Conservation (phyloP, 768 basidiomycete species). For the Xerocomus spinulosus region DNA sequence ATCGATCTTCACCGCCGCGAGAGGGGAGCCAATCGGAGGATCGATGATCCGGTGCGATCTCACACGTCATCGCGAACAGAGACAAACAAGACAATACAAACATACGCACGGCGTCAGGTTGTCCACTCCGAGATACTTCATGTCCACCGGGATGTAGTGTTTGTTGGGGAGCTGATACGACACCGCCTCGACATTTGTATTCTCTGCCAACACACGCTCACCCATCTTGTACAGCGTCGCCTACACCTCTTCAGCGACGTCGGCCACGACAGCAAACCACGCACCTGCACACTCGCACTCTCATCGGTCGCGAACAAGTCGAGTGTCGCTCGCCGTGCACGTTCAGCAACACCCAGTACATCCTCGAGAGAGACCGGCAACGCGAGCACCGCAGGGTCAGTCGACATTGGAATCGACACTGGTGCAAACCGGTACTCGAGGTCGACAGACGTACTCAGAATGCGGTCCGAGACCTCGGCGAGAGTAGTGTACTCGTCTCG, state of each 20-base stretch:
- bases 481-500: conserved; percentile 90
- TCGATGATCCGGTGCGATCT: conserved; percentile 3
- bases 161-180: conserved; percentile 86
- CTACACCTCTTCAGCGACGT: no score
- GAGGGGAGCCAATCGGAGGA: conserved; percentile 10
- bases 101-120: conserved; percentile 61
- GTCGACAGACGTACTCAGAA: conserved; percentile 87
- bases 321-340: conserved; percentile 62
- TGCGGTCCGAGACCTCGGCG: conserved; percentile 75
- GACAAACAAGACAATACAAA: conserved; percentile 7
- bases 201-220: conserved; percentile 63
- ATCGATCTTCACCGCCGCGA: conserved; percentile 23
- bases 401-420: conserved; percentile 42
- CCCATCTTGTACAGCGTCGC: conserved; percentile 91
- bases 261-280: conserved; percentile 13
- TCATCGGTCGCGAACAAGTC: conserved; percentile 83
- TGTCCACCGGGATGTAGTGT: conserved; percentile 88
- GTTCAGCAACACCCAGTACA: conserved; percentile 44
- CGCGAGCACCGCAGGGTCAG: conserved; percentile 48
- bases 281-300: conserved; percentile 87
- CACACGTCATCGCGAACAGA: conserved; percentile 18
- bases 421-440: conserved; percentile 61
- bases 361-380: conserved; percentile 57
- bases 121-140: conserved; percentile 67
- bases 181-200: conserved; percentile 53